Evolutionary conservation across 164 flowering plant species (phyloP).

Genomic region (Magnolia officinalis): DNA sequence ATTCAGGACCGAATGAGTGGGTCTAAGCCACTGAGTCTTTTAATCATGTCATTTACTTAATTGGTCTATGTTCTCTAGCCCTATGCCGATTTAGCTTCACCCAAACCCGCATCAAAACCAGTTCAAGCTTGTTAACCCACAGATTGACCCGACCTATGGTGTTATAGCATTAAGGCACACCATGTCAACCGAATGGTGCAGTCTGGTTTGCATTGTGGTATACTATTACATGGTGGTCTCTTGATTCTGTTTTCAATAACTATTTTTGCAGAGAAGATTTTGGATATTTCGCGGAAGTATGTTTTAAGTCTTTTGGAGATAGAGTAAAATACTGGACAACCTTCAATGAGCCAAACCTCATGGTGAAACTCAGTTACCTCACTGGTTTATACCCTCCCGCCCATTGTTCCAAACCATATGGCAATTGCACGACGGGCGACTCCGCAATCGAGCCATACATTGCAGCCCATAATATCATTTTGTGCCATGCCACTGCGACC

Average conservation of each 20-base stretch:
- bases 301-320: constrained; percentile 11
- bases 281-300: constrained; percentile 6
- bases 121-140: too few species aligned
- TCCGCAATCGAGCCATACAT: constrained; percentile 8
- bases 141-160: too few species aligned
- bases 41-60: too few species aligned
- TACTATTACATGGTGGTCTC: neutral
- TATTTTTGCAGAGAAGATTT: constrained; percentile 4
- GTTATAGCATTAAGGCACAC: too few species aligned
- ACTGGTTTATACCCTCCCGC: constrained; percentile 1
- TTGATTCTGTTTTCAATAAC: constrained; percentile 5
- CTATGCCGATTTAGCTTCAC: too few species aligned
- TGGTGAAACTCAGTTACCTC: neutral
- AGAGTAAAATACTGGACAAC: constrained; percentile 12
- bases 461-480: constrained; percentile 9
- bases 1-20: too few species aligned
- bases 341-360: constrained; percentile 4
- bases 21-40: too few species aligned
- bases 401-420: constrained; percentile 5
- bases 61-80: too few species aligned
- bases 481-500: constrained; percentile 5
- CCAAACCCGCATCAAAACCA: too few species aligned
- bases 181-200: too few species aligned
- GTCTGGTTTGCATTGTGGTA: too few species aligned
- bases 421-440: constrained; percentile 2